phyloP scores from a whole-genome alignment of 2,329 filamentous ascomycete genomes.

The Chrysosporium keratinophilum region DNA sequence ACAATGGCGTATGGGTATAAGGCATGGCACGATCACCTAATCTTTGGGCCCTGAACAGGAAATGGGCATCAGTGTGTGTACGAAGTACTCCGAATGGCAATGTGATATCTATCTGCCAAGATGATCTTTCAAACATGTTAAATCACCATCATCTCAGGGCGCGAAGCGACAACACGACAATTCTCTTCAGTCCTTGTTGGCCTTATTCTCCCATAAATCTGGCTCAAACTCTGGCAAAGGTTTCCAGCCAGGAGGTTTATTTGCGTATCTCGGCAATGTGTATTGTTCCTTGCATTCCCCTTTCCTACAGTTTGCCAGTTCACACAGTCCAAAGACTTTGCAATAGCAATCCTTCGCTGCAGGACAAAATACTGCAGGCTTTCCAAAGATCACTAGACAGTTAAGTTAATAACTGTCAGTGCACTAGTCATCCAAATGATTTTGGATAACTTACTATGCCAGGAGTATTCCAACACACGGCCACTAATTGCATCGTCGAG shows the following conservation, averaged over 20 bases:
- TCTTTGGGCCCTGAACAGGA: too few relatives aligned
- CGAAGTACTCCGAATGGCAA: too few relatives aligned
- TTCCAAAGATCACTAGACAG: constrained; percentile 15
- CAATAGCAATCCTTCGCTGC: constrained; percentile 18
- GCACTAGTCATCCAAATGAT: not conserved
- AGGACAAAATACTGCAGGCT: constrained; percentile 13
- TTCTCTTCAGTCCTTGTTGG: too few relatives aligned
- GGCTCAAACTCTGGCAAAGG: constrained; percentile 2
- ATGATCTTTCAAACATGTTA: too few relatives aligned
- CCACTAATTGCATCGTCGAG: constrained; percentile 45
- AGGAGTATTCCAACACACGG: constrained; percentile 49
- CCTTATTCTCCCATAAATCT: not conserved
- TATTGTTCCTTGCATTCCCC: not conserved
- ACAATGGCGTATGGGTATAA: too few relatives aligned
- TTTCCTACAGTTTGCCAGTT: constrained; percentile 2
- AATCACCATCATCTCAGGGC: too few relatives aligned
- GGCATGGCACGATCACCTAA: too few relatives aligned
- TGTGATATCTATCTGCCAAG: too few relatives aligned
- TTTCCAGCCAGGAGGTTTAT: not conserved
- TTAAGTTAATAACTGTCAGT: not conserved
- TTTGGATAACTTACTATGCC: constrained; percentile 37
- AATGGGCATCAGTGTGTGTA: too few relatives aligned
- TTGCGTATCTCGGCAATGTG: not conserved
- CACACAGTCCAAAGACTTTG: constrained; percentile 19
- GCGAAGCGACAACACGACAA: too few relatives aligned